Evolutionary conservation across 1,284 basidiomycete species (phyloP), one percentile per base, ranked within the genome.

Genomic region (Ceratobasidium sp.): DNA sequence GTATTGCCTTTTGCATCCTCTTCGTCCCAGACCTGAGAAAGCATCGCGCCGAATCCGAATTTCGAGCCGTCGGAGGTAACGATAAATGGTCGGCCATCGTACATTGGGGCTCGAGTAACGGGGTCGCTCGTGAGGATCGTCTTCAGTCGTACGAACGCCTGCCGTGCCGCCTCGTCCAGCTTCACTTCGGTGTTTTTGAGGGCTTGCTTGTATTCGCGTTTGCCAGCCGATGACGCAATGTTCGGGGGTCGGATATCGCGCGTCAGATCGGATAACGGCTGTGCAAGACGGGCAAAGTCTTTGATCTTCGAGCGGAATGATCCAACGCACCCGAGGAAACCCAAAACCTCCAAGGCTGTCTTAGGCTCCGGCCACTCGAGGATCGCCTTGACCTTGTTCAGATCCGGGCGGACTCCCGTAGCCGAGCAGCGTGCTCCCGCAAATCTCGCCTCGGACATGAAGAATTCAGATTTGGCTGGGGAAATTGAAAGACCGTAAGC

Each of bases 41-140:
- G 70, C 7, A 84, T 82, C 2, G 81, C 85, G 0, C 83, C 85
- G 78, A 86, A 86, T 3, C 83, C 85, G 26, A 83, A 80, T 42
- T 82, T 83, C 2, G 83, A 86, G 0, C 85, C 85, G 64, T 87
- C 86, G 0, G 84, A 85, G 0, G 86, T 86, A 28, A 87, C 63
- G 0, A 84, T 82, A 80, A 87, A 87, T 3, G 81, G 80, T 0
- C 83, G 79, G 9, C 80, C 80, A 1, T 85, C 86, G 72, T 86
- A 82, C 84, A 51, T 69, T 64, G 20, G 84, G 83, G 13, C 72
- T 80, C 40, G 77, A 40, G 86, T 79, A 0, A 86, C 80, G 0
- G 86, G 86, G 53, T 85, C 83, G 33, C 81, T 79, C 15, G 82
- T 82, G 1, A 86, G 79, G 0, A 78, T 56, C 1, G 73, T 75